Evolutionary conservation across 2,329 filamentous ascomycete genomes (phyloP), one percentile per base, ranked within the genome.

Genomic region (Aspergillus tubingensis): DNA sequence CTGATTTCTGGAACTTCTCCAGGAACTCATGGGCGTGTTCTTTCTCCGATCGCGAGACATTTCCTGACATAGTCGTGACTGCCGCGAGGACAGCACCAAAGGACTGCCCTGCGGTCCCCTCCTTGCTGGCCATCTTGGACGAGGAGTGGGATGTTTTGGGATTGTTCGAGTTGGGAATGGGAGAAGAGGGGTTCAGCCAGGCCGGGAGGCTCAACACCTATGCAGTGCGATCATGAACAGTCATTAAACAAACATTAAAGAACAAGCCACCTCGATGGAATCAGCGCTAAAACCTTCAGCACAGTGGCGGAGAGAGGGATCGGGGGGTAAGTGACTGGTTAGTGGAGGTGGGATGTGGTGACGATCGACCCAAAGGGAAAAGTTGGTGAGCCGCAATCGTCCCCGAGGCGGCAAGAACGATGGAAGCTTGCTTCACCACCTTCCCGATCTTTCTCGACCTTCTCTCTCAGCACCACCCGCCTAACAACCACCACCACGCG

Each of bases 1-100:
- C 94, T 77, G 95, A 98, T 86, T 99, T 99, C 85, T 99, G 95
- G 79, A 98, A 99, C 70, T 87, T 88, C 79, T 96, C 91, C 62
- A 99, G 84, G 76, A 89, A 99, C 75, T 94, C 88, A 74, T 97
- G 93, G 62, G 92, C 93, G 77, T 92, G 90, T 76, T 90, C 89
- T 82, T 98, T 98, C 74, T 91, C 87, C 67, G 89, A 85, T 72
- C 90, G 86, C 73, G 94, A 88, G 68, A 88, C 90, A 79, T 89
- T 91, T 75, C 92, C 85, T 73, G 87, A 89, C 93, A 99, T 96
- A 65, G 93, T 95, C 74, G 88, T 86, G 79, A 98, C 88, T 65
- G 94, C 95, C 68, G 90, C 88, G 70, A 98, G 84, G 69, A 99
- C 91, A 65, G 91, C 91, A 79, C 87, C 86, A 79, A 95, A 96